Conservation (phyloP, 2,329 filamentous ascomycete species). For the Thelonectria olida region DNA sequence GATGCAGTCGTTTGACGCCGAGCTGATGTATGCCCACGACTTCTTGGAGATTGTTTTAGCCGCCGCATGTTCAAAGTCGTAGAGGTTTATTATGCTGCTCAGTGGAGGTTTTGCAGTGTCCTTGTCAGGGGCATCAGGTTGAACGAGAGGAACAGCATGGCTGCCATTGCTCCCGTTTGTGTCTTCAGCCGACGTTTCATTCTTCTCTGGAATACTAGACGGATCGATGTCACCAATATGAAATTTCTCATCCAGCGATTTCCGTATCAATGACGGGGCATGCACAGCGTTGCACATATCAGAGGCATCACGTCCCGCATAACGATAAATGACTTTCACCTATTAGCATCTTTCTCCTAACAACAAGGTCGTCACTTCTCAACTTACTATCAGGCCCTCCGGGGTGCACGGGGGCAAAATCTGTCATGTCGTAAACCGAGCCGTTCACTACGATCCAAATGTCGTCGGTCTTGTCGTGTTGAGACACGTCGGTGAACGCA, state of each 20-base stretch:
- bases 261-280: constrained; percentile 7
- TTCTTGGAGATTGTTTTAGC: no score
- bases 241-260: constrained; percentile 3
- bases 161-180: no score
- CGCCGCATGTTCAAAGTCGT: no score
- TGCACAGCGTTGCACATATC: constrained; percentile 8
- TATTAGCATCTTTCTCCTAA: background rate
- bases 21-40: no score
- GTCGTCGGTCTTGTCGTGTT: constrained; percentile 8
- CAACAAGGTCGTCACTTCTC: no score
- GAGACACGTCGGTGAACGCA: background rate
- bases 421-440: constrained; percentile 15
- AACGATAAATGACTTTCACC: constrained; percentile 3
- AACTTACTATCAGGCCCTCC: constrained; percentile 10
- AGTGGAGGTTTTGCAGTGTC: no score
- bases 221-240: constrained; percentile 31
- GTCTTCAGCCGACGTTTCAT: background rate
- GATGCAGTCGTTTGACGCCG: no score
- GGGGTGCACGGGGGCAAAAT: constrained; percentile 11
- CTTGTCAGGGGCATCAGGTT: no score
- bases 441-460: constrained; percentile 13
- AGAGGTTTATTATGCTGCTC: no score
- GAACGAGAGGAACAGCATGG: no score
- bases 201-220: constrained; percentile 3
- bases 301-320: constrained; percentile 14